These are phyloP conservation scores for Acacia acuminata DNA, from an alignment of 306 rosid genomes.

Conservation along the genomic window DNA sequence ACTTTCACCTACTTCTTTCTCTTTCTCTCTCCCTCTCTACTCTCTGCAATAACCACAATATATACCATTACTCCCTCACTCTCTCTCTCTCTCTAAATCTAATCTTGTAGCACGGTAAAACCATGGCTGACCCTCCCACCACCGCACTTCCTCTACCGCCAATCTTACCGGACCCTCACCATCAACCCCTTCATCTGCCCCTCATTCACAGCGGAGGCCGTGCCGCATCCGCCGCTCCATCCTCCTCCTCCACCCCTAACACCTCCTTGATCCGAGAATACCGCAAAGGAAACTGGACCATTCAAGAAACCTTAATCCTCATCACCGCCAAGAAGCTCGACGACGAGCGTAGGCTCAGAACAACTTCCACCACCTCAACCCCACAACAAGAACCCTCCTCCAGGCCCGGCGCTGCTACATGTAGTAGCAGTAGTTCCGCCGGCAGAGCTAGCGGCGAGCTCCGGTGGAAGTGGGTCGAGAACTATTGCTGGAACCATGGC, in stretches of 20 bases:
- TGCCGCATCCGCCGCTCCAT: not conserved
- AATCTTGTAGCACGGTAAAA: conserved; percentile 13
- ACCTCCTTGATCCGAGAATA: conserved; percentile 40
- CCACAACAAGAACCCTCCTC: conserved; percentile 11
- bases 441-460: conserved; percentile 48
- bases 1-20: conserved; percentile 45
- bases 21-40: not conserved
- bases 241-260: conserved; percentile 17
- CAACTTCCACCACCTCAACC: not conserved
- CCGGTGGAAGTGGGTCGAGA: conserved; percentile 74
- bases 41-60: not conserved
- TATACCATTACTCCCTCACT: not conserved
- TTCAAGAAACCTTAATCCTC: conserved; percentile 57
- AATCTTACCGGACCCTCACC: conserved; percentile 32
- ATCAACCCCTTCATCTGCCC: conserved; percentile 18
- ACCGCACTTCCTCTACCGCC: conserved; percentile 44
- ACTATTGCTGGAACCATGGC: conserved; percentile 69
- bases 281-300: conserved; percentile 72
- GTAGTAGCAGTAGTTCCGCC: not conserved
- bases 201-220: conserved; percentile 11
- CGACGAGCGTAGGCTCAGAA: conserved; percentile 51
- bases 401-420: not conserved
- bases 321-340: conserved; percentile 62
- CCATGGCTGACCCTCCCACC: conserved; percentile 69
- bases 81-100: not conserved